Evolutionary conservation across 2,329 filamentous ascomycete species (phyloP).

Genomic region (Parastagonospora avenae): DNA sequence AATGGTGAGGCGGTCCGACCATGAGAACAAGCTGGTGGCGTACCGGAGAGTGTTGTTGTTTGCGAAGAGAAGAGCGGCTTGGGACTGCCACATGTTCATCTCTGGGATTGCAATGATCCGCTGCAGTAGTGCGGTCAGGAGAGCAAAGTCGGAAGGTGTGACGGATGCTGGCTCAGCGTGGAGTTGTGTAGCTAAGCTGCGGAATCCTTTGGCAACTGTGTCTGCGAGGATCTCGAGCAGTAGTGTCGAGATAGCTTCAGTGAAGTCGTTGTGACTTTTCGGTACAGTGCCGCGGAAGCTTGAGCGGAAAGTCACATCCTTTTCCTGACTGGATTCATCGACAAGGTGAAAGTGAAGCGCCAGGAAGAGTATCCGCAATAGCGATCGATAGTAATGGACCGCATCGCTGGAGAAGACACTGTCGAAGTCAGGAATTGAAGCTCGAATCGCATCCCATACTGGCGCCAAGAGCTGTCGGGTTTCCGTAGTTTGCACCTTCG

Average conservation of each 20-base stretch:
- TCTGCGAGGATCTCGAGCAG: constrained; percentile 80
- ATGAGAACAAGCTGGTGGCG: constrained; percentile 87
- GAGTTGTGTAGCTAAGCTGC: constrained; percentile 77
- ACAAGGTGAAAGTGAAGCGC: constrained; percentile 68
- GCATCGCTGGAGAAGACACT: constrained; percentile 61
- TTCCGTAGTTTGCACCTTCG: constrained; percentile 55
- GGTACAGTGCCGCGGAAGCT: constrained; percentile 45
- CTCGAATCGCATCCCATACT: constrained; percentile 65
- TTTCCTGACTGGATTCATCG: constrained; percentile 38
- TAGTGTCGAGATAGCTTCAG: constrained; percentile 34
- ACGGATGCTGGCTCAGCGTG: constrained; percentile 73
- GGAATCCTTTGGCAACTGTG: constrained; percentile 81
- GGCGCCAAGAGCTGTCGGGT: constrained; percentile 60
- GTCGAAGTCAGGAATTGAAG: constrained; percentile 63
- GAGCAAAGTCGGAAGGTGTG: constrained; percentile 78
- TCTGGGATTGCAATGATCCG: constrained; percentile 79
- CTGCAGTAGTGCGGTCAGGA: constrained; percentile 87
- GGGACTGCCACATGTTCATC: constrained; percentile 66
- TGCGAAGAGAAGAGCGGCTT: constrained; percentile 56
- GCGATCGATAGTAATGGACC: constrained; percentile 76
- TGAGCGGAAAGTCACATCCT: constrained; percentile 32
- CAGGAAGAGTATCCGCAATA: constrained; percentile 85
- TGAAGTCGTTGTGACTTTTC: constrained; percentile 50
- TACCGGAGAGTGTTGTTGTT: constrained; percentile 74
- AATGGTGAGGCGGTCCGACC: constrained; percentile 82